Base-by-base conservation (phyloP, 495 filamentous ascomycete genomes). In the Neurospora sp. region DNA sequence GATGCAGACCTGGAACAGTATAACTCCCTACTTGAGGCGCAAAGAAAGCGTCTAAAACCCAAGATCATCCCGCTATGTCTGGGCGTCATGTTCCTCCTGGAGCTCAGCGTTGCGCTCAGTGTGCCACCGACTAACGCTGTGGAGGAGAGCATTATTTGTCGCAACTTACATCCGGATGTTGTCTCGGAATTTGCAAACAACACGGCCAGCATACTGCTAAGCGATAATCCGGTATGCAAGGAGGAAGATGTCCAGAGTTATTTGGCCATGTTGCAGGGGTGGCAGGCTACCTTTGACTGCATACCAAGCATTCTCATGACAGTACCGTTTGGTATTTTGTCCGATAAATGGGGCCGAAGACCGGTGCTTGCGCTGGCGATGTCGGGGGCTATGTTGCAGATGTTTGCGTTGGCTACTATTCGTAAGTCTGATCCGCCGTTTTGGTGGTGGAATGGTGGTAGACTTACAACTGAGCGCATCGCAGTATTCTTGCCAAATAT, bases 111-210 rank as follows among this genome's bases (percentile, higher is more conserved):
- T 48, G 76, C 70, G 71, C 75, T 79, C 12, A 8, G 31, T 35
- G 40, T 61, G 22, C 74, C 81, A 14, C 75, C 81, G 1, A 70
- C 41, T n/a, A 79, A 74, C 48, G 75, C 73, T 44, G 73, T 81
- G 72, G 79, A 80, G 73, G 81, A 82, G 71, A 66, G 69, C 38
- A 77, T 82, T 72, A 77, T 82, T 53, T 82, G 81, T 74, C 71
- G 76, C 9, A 72, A 76, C 38, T 74, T 76, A n/a, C 75, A 81
- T 75, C 81, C 81, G 27, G 75, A 77, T 20, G 66, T 74, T 9
- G 72, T 75, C 31, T 14, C 18, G 8, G 14, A 68, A 6, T 72
- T 69, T 9, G 70, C 46, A 5, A 70, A 70, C 7, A 73, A 70
- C 9, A 61, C 22, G 14, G 27, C 27, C 3, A 61, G 3, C 22